phyloP scores from a whole-genome alignment of 2,329 filamentous ascomycete species.

The Stachybotrys echinatus region DNA sequence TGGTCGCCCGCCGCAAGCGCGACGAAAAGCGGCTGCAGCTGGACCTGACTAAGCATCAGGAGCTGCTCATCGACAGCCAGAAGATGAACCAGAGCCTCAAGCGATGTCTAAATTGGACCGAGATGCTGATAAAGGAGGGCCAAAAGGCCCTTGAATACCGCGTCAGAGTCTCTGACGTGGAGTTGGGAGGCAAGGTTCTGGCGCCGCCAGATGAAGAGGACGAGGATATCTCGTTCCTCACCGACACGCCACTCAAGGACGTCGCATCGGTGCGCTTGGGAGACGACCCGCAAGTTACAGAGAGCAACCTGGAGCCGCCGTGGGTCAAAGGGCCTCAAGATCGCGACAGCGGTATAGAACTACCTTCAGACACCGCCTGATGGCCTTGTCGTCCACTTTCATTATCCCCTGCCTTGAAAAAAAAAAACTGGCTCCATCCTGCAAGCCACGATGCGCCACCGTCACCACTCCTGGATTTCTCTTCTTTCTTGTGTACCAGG shows the following conservation, averaged over 20 bases:
- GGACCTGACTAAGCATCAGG: constrained; percentile 83
- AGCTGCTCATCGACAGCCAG: constrained; percentile 82
- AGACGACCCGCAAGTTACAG: constrained; percentile 15
- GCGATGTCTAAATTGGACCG: constrained; percentile 82
- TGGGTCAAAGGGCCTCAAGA: constrained; percentile 38
- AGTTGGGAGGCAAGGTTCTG: constrained; percentile 76
- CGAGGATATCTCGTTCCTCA: constrained; percentile 9
- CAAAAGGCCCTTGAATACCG: constrained; percentile 81
- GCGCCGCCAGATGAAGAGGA: constrained; percentile 46
- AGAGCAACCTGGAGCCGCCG: constrained; percentile 15
- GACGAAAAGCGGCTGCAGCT: constrained; percentile 81
- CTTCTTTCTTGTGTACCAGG: constrained; percentile 8
- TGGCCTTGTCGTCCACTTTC: background rate
- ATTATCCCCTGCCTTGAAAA: background rate
- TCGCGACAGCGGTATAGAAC: constrained; percentile 48
- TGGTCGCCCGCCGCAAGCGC: constrained; percentile 48
- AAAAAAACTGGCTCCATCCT: constrained; percentile 1
- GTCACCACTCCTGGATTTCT: constrained; percentile 7
- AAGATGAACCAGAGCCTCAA: constrained; percentile 95
- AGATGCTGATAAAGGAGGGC: constrained; percentile 83
- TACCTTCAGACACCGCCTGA: constrained; percentile 34
- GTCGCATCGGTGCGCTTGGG: constrained; percentile 14
- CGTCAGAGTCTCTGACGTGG: constrained; percentile 72
- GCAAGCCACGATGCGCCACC: constrained; percentile 2
- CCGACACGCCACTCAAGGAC: constrained; percentile 8